Evolutionary conservation across 495 filamentous ascomycete genomes (phyloP).

Genomic region (Baudoinia panamericana): DNA sequence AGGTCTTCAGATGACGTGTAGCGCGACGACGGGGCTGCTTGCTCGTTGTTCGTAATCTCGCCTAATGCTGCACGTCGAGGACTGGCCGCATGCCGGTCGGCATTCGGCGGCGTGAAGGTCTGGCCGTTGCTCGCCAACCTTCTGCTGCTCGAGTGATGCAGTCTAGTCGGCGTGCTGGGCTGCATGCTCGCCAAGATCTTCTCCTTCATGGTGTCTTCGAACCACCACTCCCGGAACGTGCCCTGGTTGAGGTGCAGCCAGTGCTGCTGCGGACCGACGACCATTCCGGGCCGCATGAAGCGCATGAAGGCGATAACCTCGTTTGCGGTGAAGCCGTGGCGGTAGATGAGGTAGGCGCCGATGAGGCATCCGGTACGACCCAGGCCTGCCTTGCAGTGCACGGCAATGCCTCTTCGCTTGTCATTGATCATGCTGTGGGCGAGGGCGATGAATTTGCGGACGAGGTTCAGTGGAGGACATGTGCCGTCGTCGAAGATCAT

Average conservation of each 20-base stretch:
- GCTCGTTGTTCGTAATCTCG: conserved; percentile 72
- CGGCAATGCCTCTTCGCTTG: conserved; percentile 77
- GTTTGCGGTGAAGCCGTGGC: conserved; percentile 95
- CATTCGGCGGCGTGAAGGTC: conserved; percentile 60
- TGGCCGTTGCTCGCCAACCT: conserved; percentile 44
- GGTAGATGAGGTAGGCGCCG: conserved; percentile 93
- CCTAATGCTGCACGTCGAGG: conserved; percentile 74
- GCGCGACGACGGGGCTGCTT: conserved; percentile 12
- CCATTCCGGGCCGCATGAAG: conserved; percentile 99
- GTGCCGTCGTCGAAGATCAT: conserved; percentile 99
- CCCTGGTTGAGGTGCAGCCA: conserved; percentile 97
- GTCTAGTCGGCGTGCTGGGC: conserved; percentile 67
- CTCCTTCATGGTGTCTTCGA: conserved; percentile 70
- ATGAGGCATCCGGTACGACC: conserved; percentile 95
- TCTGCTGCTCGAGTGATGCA: conserved; percentile 39
- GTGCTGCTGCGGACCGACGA: conserved; percentile 97
- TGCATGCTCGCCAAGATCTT: conserved; percentile 40
- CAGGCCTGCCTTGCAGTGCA: conserved; percentile 95
- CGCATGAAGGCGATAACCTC: conserved; percentile 98
- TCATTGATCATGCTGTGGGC: conserved; percentile 87
- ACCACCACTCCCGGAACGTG: conserved; percentile 95
- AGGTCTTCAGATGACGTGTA: conserved; percentile 35
- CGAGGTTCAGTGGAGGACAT: conserved; percentile 72
- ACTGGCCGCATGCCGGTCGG: conserved; percentile 24
- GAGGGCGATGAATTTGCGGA: conserved; percentile 84